Conservation (phyloP, 805 yeast species). For the Torulaspora gathmanii region DNA sequence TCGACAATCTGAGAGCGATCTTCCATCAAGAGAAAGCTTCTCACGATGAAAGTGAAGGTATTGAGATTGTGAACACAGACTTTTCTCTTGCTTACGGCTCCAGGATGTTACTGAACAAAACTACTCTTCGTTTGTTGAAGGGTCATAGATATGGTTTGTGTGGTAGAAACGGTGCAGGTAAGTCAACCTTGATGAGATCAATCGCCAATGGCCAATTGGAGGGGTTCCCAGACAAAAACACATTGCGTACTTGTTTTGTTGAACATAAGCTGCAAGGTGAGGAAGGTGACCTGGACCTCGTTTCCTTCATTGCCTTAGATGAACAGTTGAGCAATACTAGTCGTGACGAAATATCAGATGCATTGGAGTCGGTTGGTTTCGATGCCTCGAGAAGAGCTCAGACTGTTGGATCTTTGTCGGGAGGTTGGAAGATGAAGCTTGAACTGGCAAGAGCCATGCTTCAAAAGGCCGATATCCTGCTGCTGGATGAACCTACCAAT, state of each 20-base stretch:
- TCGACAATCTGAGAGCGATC: slow-evolving; percentile 49
- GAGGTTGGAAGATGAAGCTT: slow-evolving; percentile 99
- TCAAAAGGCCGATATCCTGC: slow-evolving; percentile 90
- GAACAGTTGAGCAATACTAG: slow-evolving; percentile 67
- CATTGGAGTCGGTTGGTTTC: slow-evolving; percentile 83
- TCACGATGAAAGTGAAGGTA: slow-evolving; percentile 65
- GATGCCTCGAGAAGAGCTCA: slow-evolving; percentile 85
- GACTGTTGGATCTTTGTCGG: slow-evolving; percentile 89
- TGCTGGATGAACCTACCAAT: slow-evolving; percentile 97
- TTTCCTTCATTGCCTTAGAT: slow-evolving; percentile 81
- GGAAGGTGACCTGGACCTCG: slow-evolving; percentile 87
- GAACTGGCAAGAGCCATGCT: slow-evolving; percentile 99
- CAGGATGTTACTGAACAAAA: slow-evolving; percentile 91
- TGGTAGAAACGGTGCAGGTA: slow-evolving; percentile 99
- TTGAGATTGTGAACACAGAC: slow-evolving; percentile 88
- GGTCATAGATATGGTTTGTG: slow-evolving; percentile 97
- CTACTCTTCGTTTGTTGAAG: slow-evolving; percentile 77
- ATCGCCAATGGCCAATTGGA: slow-evolving; percentile 95
- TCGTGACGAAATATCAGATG: slow-evolving; percentile 65
- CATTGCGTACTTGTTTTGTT: slow-evolving; percentile 88
- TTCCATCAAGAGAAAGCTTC: slow-evolving; percentile 47
- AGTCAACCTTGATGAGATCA: slow-evolving; percentile 94
- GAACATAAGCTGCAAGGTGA: slow-evolving; percentile 95
- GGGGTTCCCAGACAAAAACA: slow-evolving; percentile 90
- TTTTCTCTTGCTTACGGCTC: slow-evolving; percentile 97